phyloP scores from a whole-genome alignment of 805 yeast genomes.

The Saturnispora mendoncae region DNA sequence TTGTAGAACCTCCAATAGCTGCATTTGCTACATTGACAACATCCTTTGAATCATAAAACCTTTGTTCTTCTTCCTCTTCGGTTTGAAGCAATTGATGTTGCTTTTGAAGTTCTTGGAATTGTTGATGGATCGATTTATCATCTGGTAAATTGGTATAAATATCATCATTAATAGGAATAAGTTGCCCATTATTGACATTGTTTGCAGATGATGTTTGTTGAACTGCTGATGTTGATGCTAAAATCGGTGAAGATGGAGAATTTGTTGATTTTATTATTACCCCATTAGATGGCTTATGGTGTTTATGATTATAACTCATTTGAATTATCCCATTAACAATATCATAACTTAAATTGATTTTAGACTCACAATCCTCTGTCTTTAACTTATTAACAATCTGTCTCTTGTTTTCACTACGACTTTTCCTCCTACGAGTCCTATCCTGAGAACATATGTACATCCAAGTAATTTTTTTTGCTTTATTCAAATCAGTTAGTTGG shows the following conservation, averaged over 20 bases:
- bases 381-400: conserved; percentile 33
- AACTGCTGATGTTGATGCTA: too few species aligned
- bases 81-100: conserved; percentile 9
- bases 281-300: conserved; percentile 28
- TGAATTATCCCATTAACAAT: conserved; percentile 31
- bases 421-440: conserved; percentile 33
- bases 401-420: conserved; percentile 33
- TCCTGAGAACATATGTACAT: conserved; percentile 40
- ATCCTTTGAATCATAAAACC: not conserved
- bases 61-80: conserved; percentile 6
- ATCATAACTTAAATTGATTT: conserved; percentile 32
- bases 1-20: conserved; percentile 5
- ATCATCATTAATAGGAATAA: not conserved
- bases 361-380: conserved; percentile 34
- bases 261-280: conserved; percentile 5
- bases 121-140: conserved; percentile 9
- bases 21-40: conserved; percentile 8
- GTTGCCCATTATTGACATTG: not conserved
- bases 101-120: conserved; percentile 8
- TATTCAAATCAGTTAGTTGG: conserved; percentile 22
- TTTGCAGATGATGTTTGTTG: not conserved
- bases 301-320: conserved; percentile 32
- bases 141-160: conserved; percentile 5
- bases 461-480: conserved; percentile 34
- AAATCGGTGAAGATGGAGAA: not conserved